A percentile compares a stretch with the other conserved stretches of the same genome.
These are phyloP conservation scores for Pisolithus sp. DNA, from an alignment of 768 basidiomycete species.

Conservation along the genomic window DNA sequence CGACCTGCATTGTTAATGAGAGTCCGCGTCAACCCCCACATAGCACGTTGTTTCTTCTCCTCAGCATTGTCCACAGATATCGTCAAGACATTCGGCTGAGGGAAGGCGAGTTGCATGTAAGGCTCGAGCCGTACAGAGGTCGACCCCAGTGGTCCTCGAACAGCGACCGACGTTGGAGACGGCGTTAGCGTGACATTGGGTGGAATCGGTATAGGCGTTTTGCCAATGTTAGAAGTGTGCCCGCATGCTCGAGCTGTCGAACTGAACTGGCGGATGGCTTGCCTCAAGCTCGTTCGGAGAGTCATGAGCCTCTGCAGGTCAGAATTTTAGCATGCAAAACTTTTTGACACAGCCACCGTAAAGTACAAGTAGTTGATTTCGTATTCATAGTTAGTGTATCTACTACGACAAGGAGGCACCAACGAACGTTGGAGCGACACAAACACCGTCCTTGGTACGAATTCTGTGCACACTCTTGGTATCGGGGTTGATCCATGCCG, in stretches of 20 bases:
- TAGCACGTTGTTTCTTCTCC: conserved; percentile 71
- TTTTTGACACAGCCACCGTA: background rate
- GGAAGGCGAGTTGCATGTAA: conserved; percentile 36
- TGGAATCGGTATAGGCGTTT: conserved; percentile 53
- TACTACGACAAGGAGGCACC: conserved; percentile 87
- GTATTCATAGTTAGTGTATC: conserved; percentile 9
- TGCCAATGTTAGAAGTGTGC: conserved; percentile 53
- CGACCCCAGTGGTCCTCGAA: conserved; percentile 54
- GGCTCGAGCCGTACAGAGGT: conserved; percentile 42
- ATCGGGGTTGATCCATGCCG: conserved; percentile 86
- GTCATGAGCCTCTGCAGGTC: conserved; percentile 6
- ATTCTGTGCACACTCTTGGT: conserved; percentile 80
- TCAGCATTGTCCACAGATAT: conserved; percentile 51
- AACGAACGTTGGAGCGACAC: conserved; percentile 70
- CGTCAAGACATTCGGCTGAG: conserved; percentile 27
- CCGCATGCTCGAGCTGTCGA: conserved; percentile 43
- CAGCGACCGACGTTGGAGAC: conserved; percentile 35
- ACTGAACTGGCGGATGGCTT: conserved; percentile 37
- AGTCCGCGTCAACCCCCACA: conserved; percentile 95
- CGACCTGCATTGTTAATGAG: conserved; percentile 85
- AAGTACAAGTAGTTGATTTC: background rate
- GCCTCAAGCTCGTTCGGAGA: conserved; percentile 12
- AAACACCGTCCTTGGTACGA: conserved; percentile 79
- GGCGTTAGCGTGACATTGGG: conserved; percentile 37
- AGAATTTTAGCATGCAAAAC: background rate